These are phyloP conservation scores for Entomortierella lignicola DNA, from an alignment of 192 early-diverging fungal genomes.

Conservation along the genomic window DNA sequence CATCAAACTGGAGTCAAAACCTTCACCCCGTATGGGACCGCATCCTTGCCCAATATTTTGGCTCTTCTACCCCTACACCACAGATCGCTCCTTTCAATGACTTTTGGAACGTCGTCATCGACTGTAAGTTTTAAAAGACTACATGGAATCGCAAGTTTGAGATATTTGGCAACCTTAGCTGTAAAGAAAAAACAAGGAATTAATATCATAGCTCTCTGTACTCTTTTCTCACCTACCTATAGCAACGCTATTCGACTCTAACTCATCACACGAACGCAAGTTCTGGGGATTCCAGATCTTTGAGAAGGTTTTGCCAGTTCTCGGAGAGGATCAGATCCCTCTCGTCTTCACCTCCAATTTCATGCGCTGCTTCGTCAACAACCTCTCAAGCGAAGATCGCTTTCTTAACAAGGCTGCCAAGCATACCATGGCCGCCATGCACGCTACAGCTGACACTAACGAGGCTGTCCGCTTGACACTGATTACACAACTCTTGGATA, in stretches of 20 bases:
- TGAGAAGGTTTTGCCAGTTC: slow-evolving; percentile 69
- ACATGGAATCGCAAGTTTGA: not conserved
- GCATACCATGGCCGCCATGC: slow-evolving; percentile 70
- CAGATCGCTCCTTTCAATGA: slow-evolving; percentile 71
- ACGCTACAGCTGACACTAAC: slow-evolving; percentile 70
- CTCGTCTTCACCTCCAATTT: slow-evolving; percentile 86
- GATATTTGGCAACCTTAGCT: not conserved
- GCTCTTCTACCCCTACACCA: slow-evolving; percentile 45
- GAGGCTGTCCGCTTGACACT: slow-evolving; percentile 79
- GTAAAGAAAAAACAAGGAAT: not conserved
- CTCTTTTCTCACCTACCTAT: slow-evolving; percentile 7
- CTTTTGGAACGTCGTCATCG: slow-evolving; percentile 86
- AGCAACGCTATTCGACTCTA: slow-evolving; percentile 79
- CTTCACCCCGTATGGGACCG: slow-evolving; percentile 86
- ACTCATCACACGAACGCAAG: slow-evolving; percentile 84
- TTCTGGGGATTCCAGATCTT: slow-evolving; percentile 92
- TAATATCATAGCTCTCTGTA: not conserved
- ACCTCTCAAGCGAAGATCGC: slow-evolving; percentile 78
- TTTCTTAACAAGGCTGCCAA: slow-evolving; percentile 85
- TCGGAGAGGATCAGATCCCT: slow-evolving; percentile 68
- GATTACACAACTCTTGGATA: slow-evolving; percentile 84
- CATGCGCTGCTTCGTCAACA: slow-evolving; percentile 89
- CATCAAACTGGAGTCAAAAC: slow-evolving; percentile 76
- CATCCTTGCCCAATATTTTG: slow-evolving; percentile 71
- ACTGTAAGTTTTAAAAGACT: slow-evolving; percentile 60